Percentiles rank a stretch among this genome's conserved stretches.
phyloP scores from a whole-genome alignment of 139 green algal genomes.

The Chlorella sp. region DNA sequence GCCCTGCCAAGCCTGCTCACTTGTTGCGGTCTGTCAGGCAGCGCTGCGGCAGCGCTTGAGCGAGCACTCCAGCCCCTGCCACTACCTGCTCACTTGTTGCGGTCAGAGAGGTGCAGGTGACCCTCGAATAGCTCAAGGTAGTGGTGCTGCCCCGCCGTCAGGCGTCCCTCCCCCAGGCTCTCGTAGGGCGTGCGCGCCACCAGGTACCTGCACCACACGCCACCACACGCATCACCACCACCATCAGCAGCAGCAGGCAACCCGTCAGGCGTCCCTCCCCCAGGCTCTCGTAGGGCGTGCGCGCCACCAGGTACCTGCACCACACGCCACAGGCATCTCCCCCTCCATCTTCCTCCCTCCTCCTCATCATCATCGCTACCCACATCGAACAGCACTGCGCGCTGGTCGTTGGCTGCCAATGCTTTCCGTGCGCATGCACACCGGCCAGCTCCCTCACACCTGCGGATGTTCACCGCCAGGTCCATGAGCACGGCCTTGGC shows the following conservation, averaged over 20 bases:
- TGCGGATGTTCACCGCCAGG: constrained; percentile 9
- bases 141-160: constrained; percentile 3
- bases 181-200: not conserved
- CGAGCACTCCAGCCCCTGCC: not conserved
- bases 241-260: not conserved
- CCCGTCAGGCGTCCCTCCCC: not conserved
- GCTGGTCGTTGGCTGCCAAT: not conserved
- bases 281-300: not conserved
- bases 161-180: constrained; percentile 7
- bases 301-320: not conserved
- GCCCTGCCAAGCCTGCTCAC: not conserved
- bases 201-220: constrained; percentile 11
- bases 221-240: too few relatives aligned
- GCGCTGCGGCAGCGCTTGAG: not conserved
- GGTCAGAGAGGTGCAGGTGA: constrained; percentile 2
- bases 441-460: constrained; percentile 6
- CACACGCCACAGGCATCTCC: not conserved
- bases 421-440: too few relatives aligned
- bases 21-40: not conserved
- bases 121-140: constrained; percentile 2
- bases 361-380: not conserved
- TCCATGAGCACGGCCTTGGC: constrained; percentile 17
- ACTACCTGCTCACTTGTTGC: not conserved
- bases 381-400: not conserved
- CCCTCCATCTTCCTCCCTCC: not conserved